Percentiles rank a stretch among this genome's conserved stretches.
Conservation (phyloP, 306 rosid genomes). For the Luffa aegyptiaca region DNA sequence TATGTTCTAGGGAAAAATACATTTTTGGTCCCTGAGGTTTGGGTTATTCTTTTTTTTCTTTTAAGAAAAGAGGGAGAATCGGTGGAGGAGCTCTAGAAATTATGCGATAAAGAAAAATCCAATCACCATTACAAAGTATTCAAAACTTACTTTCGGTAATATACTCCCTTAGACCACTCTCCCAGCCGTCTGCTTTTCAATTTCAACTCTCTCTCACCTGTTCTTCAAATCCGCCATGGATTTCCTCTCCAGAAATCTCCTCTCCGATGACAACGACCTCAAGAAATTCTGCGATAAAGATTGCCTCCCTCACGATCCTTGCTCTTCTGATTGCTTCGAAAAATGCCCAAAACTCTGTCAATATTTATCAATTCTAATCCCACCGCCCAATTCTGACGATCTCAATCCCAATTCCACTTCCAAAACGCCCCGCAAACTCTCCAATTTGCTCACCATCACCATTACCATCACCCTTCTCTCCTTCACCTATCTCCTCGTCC, state of each 20-base stretch:
- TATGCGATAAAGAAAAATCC: background rate
- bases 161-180: background rate
- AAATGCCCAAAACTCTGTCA: background rate
- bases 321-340: background rate
- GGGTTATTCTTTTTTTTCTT: too few relatives aligned
- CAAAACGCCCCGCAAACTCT: background rate
- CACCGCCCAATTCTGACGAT: background rate
- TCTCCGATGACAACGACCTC: background rate
- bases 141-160: background rate
- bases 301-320: background rate
- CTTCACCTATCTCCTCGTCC: background rate
- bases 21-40: too few relatives aligned
- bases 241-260: background rate
- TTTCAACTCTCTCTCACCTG: background rate
- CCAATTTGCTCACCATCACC: background rate
- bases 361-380: background rate
- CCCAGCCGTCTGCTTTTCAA: background rate
- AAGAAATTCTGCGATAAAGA: background rate
- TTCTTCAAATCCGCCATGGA: conserved; percentile 2
- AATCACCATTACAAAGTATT: background rate
- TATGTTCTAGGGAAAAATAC: too few relatives aligned
- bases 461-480: background rate
- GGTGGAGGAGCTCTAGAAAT: too few relatives aligned
- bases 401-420: background rate
- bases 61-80: too few relatives aligned